Conservation (phyloP, 2,329 filamentous ascomycete species). For the Aureobasidium sp. region DNA sequence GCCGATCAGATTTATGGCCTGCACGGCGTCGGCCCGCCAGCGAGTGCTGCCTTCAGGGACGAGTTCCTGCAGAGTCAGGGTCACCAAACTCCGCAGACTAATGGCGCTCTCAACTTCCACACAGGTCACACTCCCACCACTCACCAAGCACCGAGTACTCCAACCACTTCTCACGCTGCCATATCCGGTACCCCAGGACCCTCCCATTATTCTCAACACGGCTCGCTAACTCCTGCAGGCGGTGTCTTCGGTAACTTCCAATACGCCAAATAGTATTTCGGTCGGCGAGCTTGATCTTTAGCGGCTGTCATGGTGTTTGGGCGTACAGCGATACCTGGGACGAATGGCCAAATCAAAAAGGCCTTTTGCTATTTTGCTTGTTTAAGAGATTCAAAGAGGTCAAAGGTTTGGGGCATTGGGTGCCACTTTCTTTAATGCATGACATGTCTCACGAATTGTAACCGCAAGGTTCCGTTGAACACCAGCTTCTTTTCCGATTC, state of each 20-base stretch:
- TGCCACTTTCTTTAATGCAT: constrained; percentile 11
- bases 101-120: constrained; percentile 28
- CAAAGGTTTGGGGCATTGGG: constrained; percentile 2
- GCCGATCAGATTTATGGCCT: constrained; percentile 94
- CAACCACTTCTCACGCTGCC: constrained; percentile 49
- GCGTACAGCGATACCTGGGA: background rate
- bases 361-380: constrained; percentile 10
- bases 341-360: background rate
- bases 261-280: constrained; percentile 13
- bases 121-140: constrained; percentile 31
- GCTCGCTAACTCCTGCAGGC: constrained; percentile 14
- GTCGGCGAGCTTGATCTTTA: constrained; percentile 6
- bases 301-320: constrained; percentile 9
- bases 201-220: constrained; percentile 12
- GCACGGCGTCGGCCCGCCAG: constrained; percentile 51
- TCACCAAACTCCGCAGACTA: constrained; percentile 40
- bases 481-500: background rate
- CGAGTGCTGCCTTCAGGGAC: constrained; percentile 47
- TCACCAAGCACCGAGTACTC: constrained; percentile 57
- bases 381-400: background rate
- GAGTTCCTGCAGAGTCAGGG: constrained; percentile 28
- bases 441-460: constrained; percentile 9
- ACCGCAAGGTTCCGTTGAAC: background rate
- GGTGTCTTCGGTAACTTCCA: constrained; percentile 16
- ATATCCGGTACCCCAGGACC: constrained; percentile 30